Evolutionary conservation across 176 grass and related monocot genomes (phyloP).

Genomic region (Juncus effusus): DNA sequence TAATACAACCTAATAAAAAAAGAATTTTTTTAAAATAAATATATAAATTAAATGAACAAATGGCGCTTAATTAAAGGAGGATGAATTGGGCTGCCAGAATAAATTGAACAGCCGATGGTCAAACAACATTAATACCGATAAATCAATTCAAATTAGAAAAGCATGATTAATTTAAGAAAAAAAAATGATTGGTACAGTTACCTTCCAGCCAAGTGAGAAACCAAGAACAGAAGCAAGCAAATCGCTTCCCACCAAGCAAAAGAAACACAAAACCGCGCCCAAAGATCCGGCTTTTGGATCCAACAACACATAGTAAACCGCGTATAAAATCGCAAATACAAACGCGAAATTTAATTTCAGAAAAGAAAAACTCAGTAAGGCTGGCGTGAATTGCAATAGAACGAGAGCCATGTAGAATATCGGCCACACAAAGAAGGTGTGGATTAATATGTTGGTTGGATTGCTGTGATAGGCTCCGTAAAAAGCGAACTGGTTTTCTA

Average conservation of each 20-base stretch:
- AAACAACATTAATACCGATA: too few relatives aligned
- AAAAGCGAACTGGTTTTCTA: constrained; percentile 87
- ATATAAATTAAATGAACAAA: too few relatives aligned
- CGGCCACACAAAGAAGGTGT: constrained; percentile 89
- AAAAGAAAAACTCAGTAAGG: constrained; percentile 14
- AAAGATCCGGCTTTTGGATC: constrained; percentile 54
- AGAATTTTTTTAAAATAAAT: too few relatives aligned
- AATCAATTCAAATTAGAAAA: too few relatives aligned
- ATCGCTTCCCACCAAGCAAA: constrained; percentile 54
- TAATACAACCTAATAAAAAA: constrained; percentile 56
- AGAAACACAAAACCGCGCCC: constrained; percentile 45
- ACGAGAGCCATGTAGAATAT: constrained; percentile 63
- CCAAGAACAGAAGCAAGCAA: constrained; percentile 50
- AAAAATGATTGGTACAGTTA: too few relatives aligned
- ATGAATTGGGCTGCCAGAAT: too few relatives aligned
- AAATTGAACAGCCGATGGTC: too few relatives aligned
- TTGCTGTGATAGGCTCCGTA: constrained; percentile 96
- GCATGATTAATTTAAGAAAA: too few relatives aligned
- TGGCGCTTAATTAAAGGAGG: too few relatives aligned
- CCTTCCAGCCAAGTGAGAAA: constrained; percentile 58
- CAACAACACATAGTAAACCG: constrained; percentile 54
- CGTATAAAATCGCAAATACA: constrained; percentile 37
- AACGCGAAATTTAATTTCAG: constrained; percentile 26
- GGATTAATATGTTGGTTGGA: constrained; percentile 67
- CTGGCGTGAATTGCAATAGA: constrained; percentile 60